Conservation (phyloP, 75 land plant genomes). For the Pinus albicaulis region DNA sequence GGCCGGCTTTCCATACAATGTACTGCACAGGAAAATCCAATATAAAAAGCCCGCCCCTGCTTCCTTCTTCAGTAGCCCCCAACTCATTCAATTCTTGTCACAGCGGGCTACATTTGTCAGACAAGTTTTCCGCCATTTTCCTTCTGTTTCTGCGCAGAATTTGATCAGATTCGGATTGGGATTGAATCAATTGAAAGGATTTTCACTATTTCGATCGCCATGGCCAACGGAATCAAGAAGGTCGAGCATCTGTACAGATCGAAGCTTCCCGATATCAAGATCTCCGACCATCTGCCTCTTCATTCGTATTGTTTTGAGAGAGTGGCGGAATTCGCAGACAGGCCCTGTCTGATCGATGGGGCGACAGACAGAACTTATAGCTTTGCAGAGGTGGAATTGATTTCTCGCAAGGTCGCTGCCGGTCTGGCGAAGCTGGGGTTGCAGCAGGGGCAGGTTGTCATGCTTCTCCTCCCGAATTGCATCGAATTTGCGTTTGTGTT, state of each 20-base stretch:
- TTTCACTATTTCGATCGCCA: too few relatives aligned
- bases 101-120: too few relatives aligned
- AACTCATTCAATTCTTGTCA: too few relatives aligned
- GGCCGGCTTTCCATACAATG: too few relatives aligned
- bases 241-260: slow-evolving; percentile 31
- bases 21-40: too few relatives aligned
- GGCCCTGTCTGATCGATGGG: slow-evolving; percentile 62
- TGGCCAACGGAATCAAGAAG: too few relatives aligned
- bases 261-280: slow-evolving; percentile 71
- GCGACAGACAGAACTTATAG: slow-evolving; percentile 30
- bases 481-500: slow-evolving; percentile 63
- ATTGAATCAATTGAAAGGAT: too few relatives aligned
- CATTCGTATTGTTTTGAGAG: slow-evolving; percentile 65
- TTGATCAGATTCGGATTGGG: too few relatives aligned
- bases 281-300: slow-evolving; percentile 49
- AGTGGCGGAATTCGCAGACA: slow-evolving; percentile 16
- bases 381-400: slow-evolving; percentile 48
- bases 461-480: slow-evolving; percentile 71
- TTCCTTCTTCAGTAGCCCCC: too few relatives aligned
- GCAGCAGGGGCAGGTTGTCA: slow-evolving; percentile 51
- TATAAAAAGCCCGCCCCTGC: too few relatives aligned
- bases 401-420: slow-evolving; percentile 38
- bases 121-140: too few relatives aligned
- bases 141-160: too few relatives aligned
- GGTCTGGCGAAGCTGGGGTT: slow-evolving; percentile 50